These are phyloP conservation scores for Jackrogersella minutella DNA, from an alignment of 495 filamentous ascomycete species.

Conservation along the genomic window DNA sequence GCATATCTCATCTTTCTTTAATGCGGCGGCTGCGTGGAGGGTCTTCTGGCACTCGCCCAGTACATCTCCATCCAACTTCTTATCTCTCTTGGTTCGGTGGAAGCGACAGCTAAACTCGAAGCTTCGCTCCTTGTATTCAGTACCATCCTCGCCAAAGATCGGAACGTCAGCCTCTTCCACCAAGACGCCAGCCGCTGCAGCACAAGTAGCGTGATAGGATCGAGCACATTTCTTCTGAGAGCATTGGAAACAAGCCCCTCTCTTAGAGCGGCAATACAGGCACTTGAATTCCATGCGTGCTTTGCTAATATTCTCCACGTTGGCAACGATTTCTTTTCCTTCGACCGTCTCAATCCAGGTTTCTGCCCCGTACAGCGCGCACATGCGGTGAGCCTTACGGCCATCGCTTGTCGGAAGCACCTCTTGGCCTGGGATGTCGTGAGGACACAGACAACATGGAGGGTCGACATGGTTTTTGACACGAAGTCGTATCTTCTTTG, in stretches of 20 bases:
- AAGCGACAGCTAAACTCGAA: conserved; percentile 94
- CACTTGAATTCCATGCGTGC: conserved; percentile 91
- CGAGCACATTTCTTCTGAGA: conserved; percentile 92
- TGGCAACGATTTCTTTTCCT: conserved; percentile 72
- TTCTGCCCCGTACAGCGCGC: conserved; percentile 89
- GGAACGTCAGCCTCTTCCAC: conserved; percentile 85
- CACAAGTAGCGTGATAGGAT: conserved; percentile 95
- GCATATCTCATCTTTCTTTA: conserved; percentile 78
- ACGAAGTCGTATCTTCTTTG: conserved; percentile 76
- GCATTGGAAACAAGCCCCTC: conserved; percentile 96
- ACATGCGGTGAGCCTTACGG: conserved; percentile 85
- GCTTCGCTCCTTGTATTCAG: conserved; percentile 85
- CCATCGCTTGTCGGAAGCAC: conserved; percentile 89
- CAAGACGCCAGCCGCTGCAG: conserved; percentile 87
- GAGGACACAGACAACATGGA: conserved; percentile 94
- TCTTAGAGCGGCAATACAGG: conserved; percentile 91
- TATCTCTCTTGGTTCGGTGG: conserved; percentile 86
- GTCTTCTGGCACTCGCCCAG: conserved; percentile 77
- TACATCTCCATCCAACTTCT: conserved; percentile 67
- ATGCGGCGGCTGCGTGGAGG: conserved; percentile 68
- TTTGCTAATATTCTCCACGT: conserved; percentile 82
- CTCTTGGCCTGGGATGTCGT: conserved; percentile 84
- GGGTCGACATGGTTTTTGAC: conserved; percentile 74
- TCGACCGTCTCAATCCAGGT: conserved; percentile 83
- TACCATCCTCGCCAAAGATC: conserved; percentile 90